Evolutionary conservation across 2,329 filamentous ascomycete species (phyloP).

Genomic region (Emericellopsis atlantica): DNA sequence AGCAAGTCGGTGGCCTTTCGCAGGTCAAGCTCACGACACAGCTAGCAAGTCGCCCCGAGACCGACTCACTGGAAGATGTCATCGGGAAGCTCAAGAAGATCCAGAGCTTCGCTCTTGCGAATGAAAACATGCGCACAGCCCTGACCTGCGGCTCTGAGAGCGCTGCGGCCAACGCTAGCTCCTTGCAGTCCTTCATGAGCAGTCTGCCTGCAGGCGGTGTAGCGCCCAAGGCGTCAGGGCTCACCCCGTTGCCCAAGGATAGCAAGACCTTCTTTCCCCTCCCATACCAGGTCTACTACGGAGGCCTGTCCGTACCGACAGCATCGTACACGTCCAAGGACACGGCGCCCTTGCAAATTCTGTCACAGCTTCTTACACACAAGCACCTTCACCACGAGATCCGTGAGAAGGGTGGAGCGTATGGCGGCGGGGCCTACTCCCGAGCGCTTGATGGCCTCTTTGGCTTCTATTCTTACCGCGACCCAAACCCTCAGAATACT

Average conservation of each 20-base stretch:
- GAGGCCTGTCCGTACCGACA: constrained; percentile 69
- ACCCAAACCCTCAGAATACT: constrained; percentile 86
- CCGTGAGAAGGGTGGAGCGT: constrained; percentile 92
- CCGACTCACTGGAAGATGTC: constrained; percentile 60
- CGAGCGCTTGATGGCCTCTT: constrained; percentile 74
- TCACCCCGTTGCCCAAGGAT: constrained; percentile 29
- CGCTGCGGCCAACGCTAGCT: constrained; percentile 53
- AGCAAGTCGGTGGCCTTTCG: constrained; percentile 81
- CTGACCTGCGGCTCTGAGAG: constrained; percentile 77
- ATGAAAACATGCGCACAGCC: constrained; percentile 59
- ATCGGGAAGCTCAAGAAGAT: constrained; percentile 78
- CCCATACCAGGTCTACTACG: constrained; percentile 96
- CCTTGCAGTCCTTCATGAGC: constrained; percentile 57
- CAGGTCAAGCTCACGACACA: constrained; percentile 77
- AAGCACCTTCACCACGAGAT: constrained; percentile 97
- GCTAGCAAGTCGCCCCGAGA: constrained; percentile 59
- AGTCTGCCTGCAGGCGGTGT: constrained; percentile 20
- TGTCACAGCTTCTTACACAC: constrained; percentile 86
- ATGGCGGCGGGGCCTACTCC: constrained; percentile 82
- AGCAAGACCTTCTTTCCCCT: constrained; percentile 82
- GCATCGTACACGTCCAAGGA: constrained; percentile 67
- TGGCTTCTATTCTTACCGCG: constrained; percentile 91
- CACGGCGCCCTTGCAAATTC: constrained; percentile 72
- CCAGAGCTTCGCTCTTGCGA: constrained; percentile 63
- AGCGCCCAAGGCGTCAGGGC: constrained; percentile 24